Base-by-base conservation (phyloP, 202 grass and related monocot species). In the Zizania palustris region DNA sequence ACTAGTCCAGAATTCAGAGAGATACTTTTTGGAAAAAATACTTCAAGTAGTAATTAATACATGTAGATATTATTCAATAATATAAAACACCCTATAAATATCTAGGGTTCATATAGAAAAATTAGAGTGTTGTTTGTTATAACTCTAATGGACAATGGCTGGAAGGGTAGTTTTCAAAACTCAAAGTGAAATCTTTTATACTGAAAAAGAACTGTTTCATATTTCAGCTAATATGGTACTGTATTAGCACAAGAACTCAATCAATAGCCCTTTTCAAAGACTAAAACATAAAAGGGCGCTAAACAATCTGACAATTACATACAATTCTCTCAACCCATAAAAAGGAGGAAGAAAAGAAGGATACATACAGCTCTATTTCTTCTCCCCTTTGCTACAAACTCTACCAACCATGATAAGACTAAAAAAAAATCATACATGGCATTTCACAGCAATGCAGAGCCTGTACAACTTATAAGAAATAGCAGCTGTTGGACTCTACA, bases 321-420 rank as follows among this genome's bases (percentile, higher is more conserved):
- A 90, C 81, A 86, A 67, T 90, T 86, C 45, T 59, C 7, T 38
- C 13, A 28, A 76, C 43, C 0, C 6, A 62, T 5, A 11, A 48
- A 67, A 67, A 42, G 53, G 65, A 75, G 45, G 60, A 84, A 84
- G 84, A 83, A 90, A 88, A 73, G 55, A 79, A 71, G 85, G 36
- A 83, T 74, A 78, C 56, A 73, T 86, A 91, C 76, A 84, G 18
- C 61, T 85, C 67, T 85, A 65, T 87, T 63, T 64, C 85, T 81
- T 77, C 80, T 81, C 56, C 79, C 74, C 76, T 73, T 64, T 58
- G 56, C 72, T 87, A 83, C 73, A 79, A 87, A 90, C 78, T 86
- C 79, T 83, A 87, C 56, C 13, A 83, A 88, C 85, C 86, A 88
- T 85, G 91, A 72, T 53, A 86, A 90, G 82, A 71, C 71, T 88